Evolutionary conservation across 352 stramenopile genomes (phyloP).

Genomic region (Pythium sp.): DNA sequence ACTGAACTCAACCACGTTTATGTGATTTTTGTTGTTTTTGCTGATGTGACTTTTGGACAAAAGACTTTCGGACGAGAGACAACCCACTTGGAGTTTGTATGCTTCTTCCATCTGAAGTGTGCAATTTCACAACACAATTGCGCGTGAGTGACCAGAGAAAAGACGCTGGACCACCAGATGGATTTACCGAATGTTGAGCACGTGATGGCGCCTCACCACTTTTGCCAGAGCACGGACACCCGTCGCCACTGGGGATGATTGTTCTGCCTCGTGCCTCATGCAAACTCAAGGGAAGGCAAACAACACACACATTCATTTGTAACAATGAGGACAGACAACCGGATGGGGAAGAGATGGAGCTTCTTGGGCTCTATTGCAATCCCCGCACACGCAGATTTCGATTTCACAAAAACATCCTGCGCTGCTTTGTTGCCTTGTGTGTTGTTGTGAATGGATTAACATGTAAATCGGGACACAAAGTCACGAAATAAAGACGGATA

Average conservation of each 20-base stretch:
- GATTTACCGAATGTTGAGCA: constrained; percentile 10
- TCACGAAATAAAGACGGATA: neutral
- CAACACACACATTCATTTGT: neutral
- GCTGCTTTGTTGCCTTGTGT: neutral
- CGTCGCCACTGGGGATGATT: neutral
- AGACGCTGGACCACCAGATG: neutral
- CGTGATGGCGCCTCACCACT: constrained; percentile 7
- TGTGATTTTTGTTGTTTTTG: neutral
- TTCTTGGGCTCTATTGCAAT: neutral
- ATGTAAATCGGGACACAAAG: neutral
- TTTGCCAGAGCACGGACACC: neutral
- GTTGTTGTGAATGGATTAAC: neutral
- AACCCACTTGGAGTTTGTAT: constrained; percentile 1
- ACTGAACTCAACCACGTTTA: neutral
- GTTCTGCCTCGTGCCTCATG: neutral
- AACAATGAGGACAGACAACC: neutral
- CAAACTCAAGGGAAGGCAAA: neutral
- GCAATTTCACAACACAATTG: neutral
- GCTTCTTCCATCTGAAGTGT: neutral
- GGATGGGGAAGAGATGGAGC: neutral
- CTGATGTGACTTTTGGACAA: neutral
- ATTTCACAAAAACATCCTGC: neutral
- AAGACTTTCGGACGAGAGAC: neutral
- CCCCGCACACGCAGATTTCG: neutral
- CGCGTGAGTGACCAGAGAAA: neutral